phyloP scores from a whole-genome alignment of 352 stramenopile species.

The Globisporangium acanthophoron region DNA sequence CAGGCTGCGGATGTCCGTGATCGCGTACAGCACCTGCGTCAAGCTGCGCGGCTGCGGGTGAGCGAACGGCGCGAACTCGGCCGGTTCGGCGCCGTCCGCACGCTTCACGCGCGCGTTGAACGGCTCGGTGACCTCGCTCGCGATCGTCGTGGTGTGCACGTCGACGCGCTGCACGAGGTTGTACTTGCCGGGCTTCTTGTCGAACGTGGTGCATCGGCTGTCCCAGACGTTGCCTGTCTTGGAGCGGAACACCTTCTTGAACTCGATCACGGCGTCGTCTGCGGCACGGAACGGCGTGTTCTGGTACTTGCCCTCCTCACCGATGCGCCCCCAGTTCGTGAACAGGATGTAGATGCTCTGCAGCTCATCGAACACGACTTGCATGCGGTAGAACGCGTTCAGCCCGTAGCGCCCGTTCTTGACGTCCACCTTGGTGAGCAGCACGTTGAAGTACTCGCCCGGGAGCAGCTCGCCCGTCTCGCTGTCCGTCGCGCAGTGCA shows the following conservation, averaged over 20 bases:
- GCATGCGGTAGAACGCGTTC: conserved; percentile 74
- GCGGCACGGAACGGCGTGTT: conserved; percentile 63
- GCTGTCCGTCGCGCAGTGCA: conserved; percentile 25
- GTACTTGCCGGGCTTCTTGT: conserved; percentile 67
- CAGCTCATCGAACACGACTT: conserved; percentile 61
- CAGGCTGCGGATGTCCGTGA: conserved; percentile 67
- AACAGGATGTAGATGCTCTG: conserved; percentile 73
- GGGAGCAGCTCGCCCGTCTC: conserved; percentile 16
- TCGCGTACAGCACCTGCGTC: conserved; percentile 46
- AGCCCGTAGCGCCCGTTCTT: conserved; percentile 62
- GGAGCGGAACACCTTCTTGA: conserved; percentile 75
- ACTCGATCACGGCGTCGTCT: conserved; percentile 51
- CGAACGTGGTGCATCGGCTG: conserved; percentile 26
- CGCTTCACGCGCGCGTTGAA: conserved; percentile 34
- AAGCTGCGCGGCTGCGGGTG: conserved; percentile 29
- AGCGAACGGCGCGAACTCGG: conserved; percentile 23
- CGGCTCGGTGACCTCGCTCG: conserved; percentile 41
- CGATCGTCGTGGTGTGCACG: conserved; percentile 38
- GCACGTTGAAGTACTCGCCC: conserved; percentile 39
- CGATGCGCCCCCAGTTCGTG: conserved; percentile 78
- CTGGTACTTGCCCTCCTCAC: conserved; percentile 68
- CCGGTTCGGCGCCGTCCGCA: conserved; percentile 4
- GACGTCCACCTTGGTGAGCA: conserved; percentile 74
- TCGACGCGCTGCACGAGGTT: conserved; percentile 63
- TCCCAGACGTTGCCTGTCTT: conserved; percentile 75